Conservation (phyloP, 1,284 basidiomycete genomes). For the Apiotrichum veenhuisii region DNA sequence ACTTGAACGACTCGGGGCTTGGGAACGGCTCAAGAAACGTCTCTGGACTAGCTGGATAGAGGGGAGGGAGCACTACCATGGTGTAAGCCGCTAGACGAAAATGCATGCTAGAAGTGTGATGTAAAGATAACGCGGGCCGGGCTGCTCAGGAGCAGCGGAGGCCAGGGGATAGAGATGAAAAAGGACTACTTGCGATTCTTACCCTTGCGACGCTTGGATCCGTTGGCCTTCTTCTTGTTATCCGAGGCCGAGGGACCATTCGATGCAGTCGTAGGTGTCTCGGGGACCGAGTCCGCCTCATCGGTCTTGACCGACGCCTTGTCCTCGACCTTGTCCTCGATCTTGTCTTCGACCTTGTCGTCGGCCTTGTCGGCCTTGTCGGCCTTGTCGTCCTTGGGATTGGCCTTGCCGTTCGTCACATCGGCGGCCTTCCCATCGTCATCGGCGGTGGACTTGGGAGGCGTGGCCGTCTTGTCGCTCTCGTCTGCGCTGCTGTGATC, state of each 20-base stretch:
- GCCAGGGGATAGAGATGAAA: neutral
- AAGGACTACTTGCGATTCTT: constrained; percentile 15
- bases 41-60: neutral
- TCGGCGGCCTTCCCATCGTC: no score
- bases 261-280: neutral
- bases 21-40: constrained; percentile 12
- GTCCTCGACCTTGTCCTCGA: neutral
- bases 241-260: neutral
- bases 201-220: constrained; percentile 8
- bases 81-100: constrained; percentile 2
- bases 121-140: neutral
- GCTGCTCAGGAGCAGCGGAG: no score
- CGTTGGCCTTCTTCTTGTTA: constrained; percentile 6
- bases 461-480: neutral
- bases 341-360: neutral
- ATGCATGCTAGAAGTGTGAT: constrained; percentile 7
- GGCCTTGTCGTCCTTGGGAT: constrained; percentile 2
- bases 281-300: neutral
- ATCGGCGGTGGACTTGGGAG: no score
- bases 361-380: constrained; percentile 6
- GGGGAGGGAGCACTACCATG: neutral
- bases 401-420: no score
- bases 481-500: neutral
- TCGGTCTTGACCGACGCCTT: neutral
- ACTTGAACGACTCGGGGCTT: constrained; percentile 6